A percentile compares a stretch with the other conserved stretches of the same genome.
phyloP scores from a whole-genome alignment of 495 filamentous ascomycete species.

The Penicillium crystallinum region DNA sequence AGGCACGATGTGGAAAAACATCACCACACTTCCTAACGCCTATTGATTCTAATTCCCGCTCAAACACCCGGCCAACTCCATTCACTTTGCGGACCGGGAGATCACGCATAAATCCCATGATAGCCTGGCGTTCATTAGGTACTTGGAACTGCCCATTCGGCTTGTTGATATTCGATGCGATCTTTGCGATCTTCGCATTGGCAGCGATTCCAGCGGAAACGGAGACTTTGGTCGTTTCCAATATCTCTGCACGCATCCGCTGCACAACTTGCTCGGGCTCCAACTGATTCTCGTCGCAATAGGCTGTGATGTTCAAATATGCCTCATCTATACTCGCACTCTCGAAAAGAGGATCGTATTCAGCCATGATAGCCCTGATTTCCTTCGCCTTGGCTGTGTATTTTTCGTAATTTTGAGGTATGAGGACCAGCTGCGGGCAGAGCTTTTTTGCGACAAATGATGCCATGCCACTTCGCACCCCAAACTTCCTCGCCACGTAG shows the following conservation, averaged over 20 bases:
- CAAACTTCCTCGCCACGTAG: conserved; percentile 85
- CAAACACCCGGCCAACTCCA: conserved; percentile 87
- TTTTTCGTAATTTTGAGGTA: conserved; percentile 84
- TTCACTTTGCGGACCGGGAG: conserved; percentile 88
- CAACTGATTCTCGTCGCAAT: conserved; percentile 64
- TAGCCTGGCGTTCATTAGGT: conserved; percentile 59
- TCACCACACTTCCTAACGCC: conserved; percentile 88
- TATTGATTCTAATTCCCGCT: conserved; percentile 83
- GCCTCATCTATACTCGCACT: conserved; percentile 94
- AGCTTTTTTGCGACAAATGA: conserved; percentile 92
- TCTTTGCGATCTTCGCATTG: conserved; percentile 91
- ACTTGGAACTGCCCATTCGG: conserved; percentile 88
- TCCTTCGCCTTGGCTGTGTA: conserved; percentile 89
- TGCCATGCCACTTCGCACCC: conserved; percentile 91
- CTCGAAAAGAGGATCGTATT: conserved; percentile 88
- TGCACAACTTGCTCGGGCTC: conserved; percentile 66
- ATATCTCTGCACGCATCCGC: conserved; percentile 70
- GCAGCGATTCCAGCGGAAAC: conserved; percentile 92
- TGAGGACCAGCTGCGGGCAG: conserved; percentile 78
- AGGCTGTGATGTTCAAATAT: conserved; percentile 91
- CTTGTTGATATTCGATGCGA: conserved; percentile 91
- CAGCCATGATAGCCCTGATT: conserved; percentile 72
- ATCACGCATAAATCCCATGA: conserved; percentile 80
- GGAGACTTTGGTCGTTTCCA: conserved; percentile 74
- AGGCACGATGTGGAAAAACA: conserved; percentile 69